These are phyloP conservation scores for Lactifluus piperatus DNA, from an alignment of 768 basidiomycete species.

Conservation along the genomic window DNA sequence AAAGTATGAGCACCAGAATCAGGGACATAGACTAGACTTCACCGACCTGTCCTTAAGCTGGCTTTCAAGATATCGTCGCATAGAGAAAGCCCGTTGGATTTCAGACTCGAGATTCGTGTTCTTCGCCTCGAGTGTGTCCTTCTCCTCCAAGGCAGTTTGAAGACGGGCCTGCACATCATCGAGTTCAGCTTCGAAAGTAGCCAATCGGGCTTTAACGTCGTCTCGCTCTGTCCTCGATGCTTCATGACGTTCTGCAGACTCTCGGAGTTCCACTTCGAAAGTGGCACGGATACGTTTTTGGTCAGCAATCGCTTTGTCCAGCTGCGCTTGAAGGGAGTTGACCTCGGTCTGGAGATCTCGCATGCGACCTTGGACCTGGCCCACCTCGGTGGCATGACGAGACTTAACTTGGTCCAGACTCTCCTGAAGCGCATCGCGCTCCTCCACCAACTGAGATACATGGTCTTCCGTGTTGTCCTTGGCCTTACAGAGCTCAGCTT, in stretches of 20 bases:
- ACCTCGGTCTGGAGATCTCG: conserved; percentile 6
- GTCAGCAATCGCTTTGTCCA: conserved; percentile 12
- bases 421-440: conserved; percentile 28
- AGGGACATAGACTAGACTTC: background rate
- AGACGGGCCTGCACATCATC: conserved; percentile 32
- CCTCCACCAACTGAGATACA: conserved; percentile 11
- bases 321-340: conserved; percentile 5
- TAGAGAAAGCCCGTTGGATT: conserved; percentile 51
- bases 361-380: conserved; percentile 13
- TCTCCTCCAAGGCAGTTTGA: conserved; percentile 41
- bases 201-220: conserved; percentile 25
- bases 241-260: conserved; percentile 7
- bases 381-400: conserved; percentile 19
- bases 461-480: background rate
- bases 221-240: background rate
- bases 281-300: background rate
- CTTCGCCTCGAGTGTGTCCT: conserved; percentile 41
- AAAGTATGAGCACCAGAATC: background rate
- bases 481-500: background rate
- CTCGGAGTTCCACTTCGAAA: conserved; percentile 20
- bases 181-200: conserved; percentile 32
- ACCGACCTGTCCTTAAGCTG: conserved; percentile 55
- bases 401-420: conserved; percentile 22
- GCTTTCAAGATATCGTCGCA: conserved; percentile 53
- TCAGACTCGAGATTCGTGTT: conserved; percentile 56